These are phyloP conservation scores for Citrus mangshanensis DNA, from an alignment of 345 rosid genomes.

Conservation along the genomic window DNA sequence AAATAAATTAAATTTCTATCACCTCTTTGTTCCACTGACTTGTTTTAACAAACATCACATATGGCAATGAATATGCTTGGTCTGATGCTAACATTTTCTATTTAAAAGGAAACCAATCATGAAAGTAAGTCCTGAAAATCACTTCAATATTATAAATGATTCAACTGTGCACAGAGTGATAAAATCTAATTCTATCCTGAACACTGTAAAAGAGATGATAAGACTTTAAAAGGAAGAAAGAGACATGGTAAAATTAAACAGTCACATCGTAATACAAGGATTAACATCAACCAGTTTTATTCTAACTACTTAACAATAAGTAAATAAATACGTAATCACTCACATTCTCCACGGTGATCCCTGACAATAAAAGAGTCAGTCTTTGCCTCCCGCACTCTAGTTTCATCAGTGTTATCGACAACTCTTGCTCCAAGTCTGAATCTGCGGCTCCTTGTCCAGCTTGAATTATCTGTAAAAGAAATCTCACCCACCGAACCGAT, in stretches of 20 bases:
- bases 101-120: not conserved
- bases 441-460: slow-evolving; percentile 99
- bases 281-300: not conserved
- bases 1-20: not conserved
- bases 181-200: not conserved
- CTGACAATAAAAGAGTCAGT: slow-evolving; percentile 92
- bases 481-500: slow-evolving; percentile 61
- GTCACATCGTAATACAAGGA: slow-evolving; percentile 16
- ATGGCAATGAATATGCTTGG: not conserved
- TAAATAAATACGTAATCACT: slow-evolving; percentile 26
- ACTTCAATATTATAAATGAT: not conserved
- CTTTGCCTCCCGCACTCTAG: slow-evolving; percentile 65
- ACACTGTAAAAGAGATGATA: not conserved
- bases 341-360: slow-evolving; percentile 99
- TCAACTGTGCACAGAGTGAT: not conserved
- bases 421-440: slow-evolving; percentile 87
- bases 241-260: slow-evolving; percentile 4
- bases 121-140: not conserved
- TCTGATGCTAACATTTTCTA: not conserved
- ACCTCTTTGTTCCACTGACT: not conserved
- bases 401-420: slow-evolving; percentile 61
- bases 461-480: slow-evolving; percentile 95
- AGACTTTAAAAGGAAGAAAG: slow-evolving; percentile 6
- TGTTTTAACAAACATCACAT: not conserved
- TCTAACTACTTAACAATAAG: not conserved